Evolutionary conservation across 2,329 filamentous ascomycete genomes (phyloP).

Genomic region (Cladophialophora immunda): DNA sequence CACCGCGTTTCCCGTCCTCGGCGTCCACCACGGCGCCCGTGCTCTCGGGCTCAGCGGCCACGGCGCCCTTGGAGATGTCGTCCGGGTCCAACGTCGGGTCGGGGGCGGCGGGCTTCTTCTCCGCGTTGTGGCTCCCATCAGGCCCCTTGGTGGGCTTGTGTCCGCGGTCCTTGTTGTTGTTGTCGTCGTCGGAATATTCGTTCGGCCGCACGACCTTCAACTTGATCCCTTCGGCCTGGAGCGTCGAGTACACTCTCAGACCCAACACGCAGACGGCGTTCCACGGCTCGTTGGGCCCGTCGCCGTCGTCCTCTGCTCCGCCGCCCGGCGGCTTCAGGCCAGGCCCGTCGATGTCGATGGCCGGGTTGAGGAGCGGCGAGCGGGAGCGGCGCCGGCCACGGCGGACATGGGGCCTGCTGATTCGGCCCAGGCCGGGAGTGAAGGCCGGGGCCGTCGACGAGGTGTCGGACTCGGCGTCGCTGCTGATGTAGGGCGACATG

Average conservation of each 20-base stretch:
- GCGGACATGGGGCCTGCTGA: slow-evolving; percentile 18
- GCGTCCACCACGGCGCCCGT: slow-evolving; percentile 8
- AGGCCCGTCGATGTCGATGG: slow-evolving; percentile 10
- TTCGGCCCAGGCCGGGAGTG: not conserved
- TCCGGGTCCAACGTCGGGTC: slow-evolving; percentile 27
- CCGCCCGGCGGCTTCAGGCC: not conserved
- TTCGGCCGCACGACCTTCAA: slow-evolving; percentile 27
- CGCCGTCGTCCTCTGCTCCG: slow-evolving; percentile 32
- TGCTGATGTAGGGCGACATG: slow-evolving; percentile 47
- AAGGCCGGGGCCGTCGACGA: not conserved
- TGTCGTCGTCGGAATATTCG: slow-evolving; percentile 9
- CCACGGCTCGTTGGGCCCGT: slow-evolving; percentile 57
- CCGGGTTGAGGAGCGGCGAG: slow-evolving; percentile 8
- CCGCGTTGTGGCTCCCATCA: not conserved
- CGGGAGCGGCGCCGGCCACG: slow-evolving; percentile 19
- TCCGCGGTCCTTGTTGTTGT: not conserved
- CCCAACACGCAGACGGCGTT: slow-evolving; percentile 69
- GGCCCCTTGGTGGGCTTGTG: not conserved
- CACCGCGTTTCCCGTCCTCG: not conserved
- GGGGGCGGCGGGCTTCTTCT: not conserved
- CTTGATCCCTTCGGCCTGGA: slow-evolving; percentile 28
- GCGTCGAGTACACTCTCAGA: slow-evolving; percentile 61
- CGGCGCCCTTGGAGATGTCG: slow-evolving; percentile 32
- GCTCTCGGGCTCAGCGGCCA: slow-evolving; percentile 26
- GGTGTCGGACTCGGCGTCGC: slow-evolving; percentile 11